phyloP scores from a whole-genome alignment of 148 eudicot species.

The Camellia granthamiana region DNA sequence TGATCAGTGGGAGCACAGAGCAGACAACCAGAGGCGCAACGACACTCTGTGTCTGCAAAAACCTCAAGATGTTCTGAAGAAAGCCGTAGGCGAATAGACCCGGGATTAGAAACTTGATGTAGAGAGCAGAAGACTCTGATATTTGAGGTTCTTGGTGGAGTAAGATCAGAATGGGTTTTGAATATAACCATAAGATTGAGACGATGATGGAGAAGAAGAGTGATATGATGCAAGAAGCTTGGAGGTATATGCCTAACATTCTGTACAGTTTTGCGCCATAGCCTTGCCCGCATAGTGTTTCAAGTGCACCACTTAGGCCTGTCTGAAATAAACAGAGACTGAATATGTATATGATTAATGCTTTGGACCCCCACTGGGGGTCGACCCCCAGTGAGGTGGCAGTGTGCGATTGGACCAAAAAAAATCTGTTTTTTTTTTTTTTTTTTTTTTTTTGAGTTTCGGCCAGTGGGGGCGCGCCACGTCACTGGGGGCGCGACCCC shows the following conservation, averaged over 20 bases:
- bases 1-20: conserved; percentile 46
- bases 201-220: conserved; percentile 46
- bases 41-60: conserved; percentile 77
- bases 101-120: conserved; percentile 61
- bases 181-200: conserved; percentile 69
- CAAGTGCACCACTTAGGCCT: conserved; percentile 83
- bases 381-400: too few species aligned
- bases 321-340: conserved; percentile 50
- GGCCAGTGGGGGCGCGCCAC: too few species aligned
- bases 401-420: too few species aligned
- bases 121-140: conserved; percentile 52
- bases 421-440: too few species aligned
- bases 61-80: conserved; percentile 60
- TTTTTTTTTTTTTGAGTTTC: too few species aligned
- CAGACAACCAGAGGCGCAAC: conserved; percentile 52
- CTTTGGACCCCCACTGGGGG: too few species aligned
- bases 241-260: conserved; percentile 76
- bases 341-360: conserved; percentile 36
- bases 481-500: too few species aligned
- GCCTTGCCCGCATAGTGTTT: conserved; percentile 91
- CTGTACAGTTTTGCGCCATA: conserved; percentile 66
- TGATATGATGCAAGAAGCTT: conserved; percentile 72
- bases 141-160: conserved; percentile 63
- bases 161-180: conserved; percentile 50
- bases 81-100: conserved; percentile 59